Conservation (phyloP, 1,284 basidiomycete species). For the Tilletia horrida region DNA sequence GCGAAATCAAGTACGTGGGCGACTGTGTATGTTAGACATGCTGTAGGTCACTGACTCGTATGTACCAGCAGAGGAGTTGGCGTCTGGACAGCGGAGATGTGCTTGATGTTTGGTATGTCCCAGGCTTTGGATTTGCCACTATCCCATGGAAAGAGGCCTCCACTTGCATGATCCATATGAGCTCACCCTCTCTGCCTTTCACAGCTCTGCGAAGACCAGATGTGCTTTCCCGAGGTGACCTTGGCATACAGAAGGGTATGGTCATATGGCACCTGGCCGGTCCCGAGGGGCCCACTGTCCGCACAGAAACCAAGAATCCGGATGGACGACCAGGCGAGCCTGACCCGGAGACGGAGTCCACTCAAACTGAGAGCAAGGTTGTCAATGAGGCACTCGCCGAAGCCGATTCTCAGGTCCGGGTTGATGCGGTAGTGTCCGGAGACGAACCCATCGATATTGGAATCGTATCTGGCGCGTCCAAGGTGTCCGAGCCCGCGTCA, state of each 20-base stretch:
- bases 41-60: too few relatives aligned
- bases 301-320: conserved; percentile 34
- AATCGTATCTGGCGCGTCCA: neutral
- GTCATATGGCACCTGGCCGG: conserved; percentile 43
- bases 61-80: conserved; percentile 50
- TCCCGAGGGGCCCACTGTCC: conserved; percentile 33
- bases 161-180: too few relatives aligned
- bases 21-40: too few relatives aligned
- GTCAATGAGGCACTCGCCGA: conserved; percentile 6
- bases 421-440: conserved; percentile 26
- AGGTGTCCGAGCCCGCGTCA: neutral
- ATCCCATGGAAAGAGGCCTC: too few relatives aligned
- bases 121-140: too few relatives aligned
- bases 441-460: conserved; percentile 1
- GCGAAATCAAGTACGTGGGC: conserved; percentile 34
- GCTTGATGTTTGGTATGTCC: conserved; percentile 42
- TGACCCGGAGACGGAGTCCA: conserved; percentile 7
- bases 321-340: conserved; percentile 6
- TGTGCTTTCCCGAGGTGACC: conserved; percentile 48
- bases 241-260: conserved; percentile 52
- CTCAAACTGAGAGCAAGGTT: neutral
- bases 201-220: conserved; percentile 44
- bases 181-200: too few relatives aligned
- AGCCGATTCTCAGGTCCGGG: conserved; percentile 23
- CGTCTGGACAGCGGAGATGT: conserved; percentile 53